Base-by-base conservation (phyloP, 2,329 filamentous ascomycete species). In the Trichoderma sp. region DNA sequence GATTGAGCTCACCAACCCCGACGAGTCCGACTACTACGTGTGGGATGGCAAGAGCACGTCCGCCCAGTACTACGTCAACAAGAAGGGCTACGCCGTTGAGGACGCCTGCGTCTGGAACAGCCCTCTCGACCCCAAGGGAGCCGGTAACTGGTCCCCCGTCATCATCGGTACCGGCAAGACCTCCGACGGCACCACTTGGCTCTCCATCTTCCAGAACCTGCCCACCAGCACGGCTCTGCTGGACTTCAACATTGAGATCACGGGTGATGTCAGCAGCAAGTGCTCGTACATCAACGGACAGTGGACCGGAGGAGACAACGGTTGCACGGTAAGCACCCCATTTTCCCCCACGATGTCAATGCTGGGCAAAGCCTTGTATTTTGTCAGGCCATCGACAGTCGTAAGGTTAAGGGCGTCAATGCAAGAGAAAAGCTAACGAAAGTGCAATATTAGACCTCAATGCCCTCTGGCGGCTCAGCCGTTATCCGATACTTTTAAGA, bases 51-150 rank as follows among this genome's bases (percentile, higher is more conserved):
- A 85, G 76, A 72, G 80, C 58, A 98, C 95, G 60, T 93, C 92
- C 55, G 93, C 93, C 51, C 95, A 98, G 80, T 98, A 97, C 85
- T 99, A 99, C 76, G 85, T 98, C 79, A 98, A 98, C 85, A 90
- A 90, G 72, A 84, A 86, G 71, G 93, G 92, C 67, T 81, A 90
- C 61, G 72, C 78, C 19, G 79, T 87, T 66, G 76, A 87, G 69
- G 79, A 93, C 14, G 91, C 86, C 58, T 99, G 95, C 80, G 78
- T 85, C 66, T 98, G 95, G 95, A 76, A 75, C 69, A 83, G 80
- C 74, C n/a, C 72, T 24, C 71, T 69, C 19, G 78, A 80, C 71
- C 77, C 80, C 45, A 81, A 85, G 59, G 82, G 82, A 21, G 81
- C 87, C 66, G 88, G 95, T 70, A 97, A 99, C 86, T 97, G 85